Base-by-base conservation (phyloP, 2,329 filamentous ascomycete genomes). In the Myriosclerotinia scirpicola region DNA sequence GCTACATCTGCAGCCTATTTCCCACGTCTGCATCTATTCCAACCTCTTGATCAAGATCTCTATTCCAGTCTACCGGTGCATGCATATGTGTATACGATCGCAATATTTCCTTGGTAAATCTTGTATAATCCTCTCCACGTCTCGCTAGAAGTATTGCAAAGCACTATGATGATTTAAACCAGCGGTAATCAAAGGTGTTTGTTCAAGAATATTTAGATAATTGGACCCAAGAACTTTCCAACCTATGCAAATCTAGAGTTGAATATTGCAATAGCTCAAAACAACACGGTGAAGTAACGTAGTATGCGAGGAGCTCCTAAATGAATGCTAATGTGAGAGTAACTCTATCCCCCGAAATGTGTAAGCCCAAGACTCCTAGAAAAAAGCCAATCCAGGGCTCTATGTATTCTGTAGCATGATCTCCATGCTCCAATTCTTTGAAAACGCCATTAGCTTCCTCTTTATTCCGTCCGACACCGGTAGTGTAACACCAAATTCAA, bases 381-480 rank as follows among this genome's bases (percentile, higher is more conserved):
- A 86, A 84, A 0, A 69, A 54, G 20, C 72, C 69, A 48, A 72
- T 67, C 30, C 71, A 22, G 30, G 26, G 17, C 40, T 58, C n/a
- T 65, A 60, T 44, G n/a, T 61, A 9, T 67, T 26, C 71, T 67
- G 30, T 63, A 64, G 38, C 70, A 67, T 55, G 70, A 73, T 61
- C 15, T 61, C 64, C 36, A 61, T 65, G n/a, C 72, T 72, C 77
- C 76, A 78, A 54, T 71, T 76, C 36, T 68, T 69, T 48, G 72
- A 68, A 52, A 78, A 70, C 6, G 79, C 79, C 67, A 83, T 80
- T 34, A 86, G 77, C 75, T 86, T 86, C 65, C 79, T 79, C 52
- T 81, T 79, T 67, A 85, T 83, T 11, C 84, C 84, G 69, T 85
- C 83, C 8, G 81, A 81, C 70, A 86, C 82, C 30, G 82, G 79